Percentiles rank a stretch among this genome's conserved stretches.
phyloP scores from a whole-genome alignment of 129 eudicot genomes.

The Chrysanthemum lavandulifolium region DNA sequence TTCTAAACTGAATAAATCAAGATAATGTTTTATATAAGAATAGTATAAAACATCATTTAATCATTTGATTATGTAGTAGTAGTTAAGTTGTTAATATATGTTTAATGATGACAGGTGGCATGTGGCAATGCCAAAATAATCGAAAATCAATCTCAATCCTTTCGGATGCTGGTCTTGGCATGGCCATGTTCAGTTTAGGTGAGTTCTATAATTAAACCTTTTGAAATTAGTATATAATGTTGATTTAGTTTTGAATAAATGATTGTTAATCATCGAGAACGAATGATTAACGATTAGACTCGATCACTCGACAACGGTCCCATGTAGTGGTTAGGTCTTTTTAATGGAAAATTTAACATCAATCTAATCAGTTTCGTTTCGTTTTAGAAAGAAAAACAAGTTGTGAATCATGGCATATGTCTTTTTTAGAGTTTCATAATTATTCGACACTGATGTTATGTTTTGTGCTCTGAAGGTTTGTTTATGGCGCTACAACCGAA shows the following conservation, averaged over 20 bases:
- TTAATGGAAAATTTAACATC: conserved; percentile 15
- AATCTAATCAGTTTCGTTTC: conserved; percentile 18
- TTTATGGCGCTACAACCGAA: conserved; percentile 99
- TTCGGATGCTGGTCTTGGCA: conserved; percentile 98
- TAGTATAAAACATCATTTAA: neutral
- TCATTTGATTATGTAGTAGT: neutral
- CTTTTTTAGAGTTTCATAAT: neutral
- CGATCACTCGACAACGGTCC: conserved; percentile 16
- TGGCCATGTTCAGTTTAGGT: conserved; percentile 99
- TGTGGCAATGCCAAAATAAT: conserved; percentile 83
- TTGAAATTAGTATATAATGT: neutral
- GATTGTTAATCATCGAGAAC: neutral
- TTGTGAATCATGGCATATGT: conserved; percentile 16
- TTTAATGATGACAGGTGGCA: conserved; percentile 63
- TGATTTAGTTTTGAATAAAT: neutral
- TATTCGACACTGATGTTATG: neutral
- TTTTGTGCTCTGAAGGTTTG: conserved; percentile 46
- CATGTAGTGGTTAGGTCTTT: conserved; percentile 23
- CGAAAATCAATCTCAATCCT: conserved; percentile 73
- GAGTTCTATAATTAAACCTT: conserved; percentile 19
- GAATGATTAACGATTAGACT: conserved; percentile 28
- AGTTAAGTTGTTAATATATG: neutral
- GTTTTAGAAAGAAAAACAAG: neutral
- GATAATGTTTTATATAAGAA: conserved; percentile 6
- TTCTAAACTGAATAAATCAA: neutral